phyloP scores from a whole-genome alignment of 441 rosid species.

The Gossypium schwendimanii region DNA sequence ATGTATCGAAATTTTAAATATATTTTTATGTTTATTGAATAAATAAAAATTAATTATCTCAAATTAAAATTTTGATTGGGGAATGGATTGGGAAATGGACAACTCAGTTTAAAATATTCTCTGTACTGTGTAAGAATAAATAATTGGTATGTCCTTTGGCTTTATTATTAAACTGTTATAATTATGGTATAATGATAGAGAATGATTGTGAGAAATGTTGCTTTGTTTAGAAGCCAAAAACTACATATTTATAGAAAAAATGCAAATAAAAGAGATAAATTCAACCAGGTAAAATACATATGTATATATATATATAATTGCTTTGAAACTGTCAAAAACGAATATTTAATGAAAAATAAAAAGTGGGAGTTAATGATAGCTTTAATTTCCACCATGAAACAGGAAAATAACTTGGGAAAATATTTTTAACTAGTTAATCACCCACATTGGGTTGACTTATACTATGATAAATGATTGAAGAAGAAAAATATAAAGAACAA shows the following conservation, averaged over 20 bases:
- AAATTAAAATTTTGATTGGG: too few species aligned
- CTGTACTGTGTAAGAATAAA: background rate
- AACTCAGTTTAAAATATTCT: constrained; percentile 8
- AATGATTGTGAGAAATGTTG: constrained; percentile 9
- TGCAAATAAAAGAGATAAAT: background rate
- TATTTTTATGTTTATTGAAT: too few species aligned
- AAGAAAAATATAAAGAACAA: constrained; percentile 19
- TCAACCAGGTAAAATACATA: background rate
- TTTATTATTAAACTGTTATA: background rate
- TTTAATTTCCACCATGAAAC: background rate
- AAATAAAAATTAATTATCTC: too few species aligned
- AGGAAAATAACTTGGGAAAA: background rate
- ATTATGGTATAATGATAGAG: constrained; percentile 15
- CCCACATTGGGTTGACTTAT: constrained; percentile 25
- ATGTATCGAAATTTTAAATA: too few species aligned
- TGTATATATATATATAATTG: too few species aligned
- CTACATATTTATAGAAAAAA: background rate
- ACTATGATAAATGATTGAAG: constrained; percentile 19
- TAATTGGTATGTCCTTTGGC: background rate
- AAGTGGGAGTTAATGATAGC: too few species aligned
- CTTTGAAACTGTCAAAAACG: too few species aligned
- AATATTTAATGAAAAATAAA: too few species aligned
- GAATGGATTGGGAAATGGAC: background rate
- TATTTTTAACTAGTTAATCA: background rate
- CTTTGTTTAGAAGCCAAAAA: constrained; percentile 11